Evolutionary conservation across 306 rosid genomes (phyloP).

Genomic region (Psophocarpus tetragonolobus): DNA sequence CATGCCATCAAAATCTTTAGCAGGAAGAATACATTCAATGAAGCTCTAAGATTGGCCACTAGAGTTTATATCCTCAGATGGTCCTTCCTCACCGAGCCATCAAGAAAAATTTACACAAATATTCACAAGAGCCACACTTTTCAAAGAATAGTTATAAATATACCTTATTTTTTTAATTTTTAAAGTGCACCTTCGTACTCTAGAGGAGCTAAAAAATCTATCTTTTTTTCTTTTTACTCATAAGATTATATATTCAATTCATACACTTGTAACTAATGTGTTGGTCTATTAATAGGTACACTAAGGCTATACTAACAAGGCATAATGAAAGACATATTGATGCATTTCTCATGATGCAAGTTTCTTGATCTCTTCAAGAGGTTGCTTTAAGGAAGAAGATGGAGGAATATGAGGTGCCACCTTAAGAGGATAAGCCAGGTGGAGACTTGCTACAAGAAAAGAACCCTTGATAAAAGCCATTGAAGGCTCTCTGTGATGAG

Average conservation of each 20-base stretch:
- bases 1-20: constrained; percentile 93
- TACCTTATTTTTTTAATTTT: not conserved
- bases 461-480: no score
- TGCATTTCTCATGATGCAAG: no score
- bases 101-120: constrained; percentile 35
- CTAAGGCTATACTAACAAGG: no score
- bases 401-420: no score
- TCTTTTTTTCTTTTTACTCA: not conserved
- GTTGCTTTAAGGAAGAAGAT: no score
- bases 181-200: not conserved
- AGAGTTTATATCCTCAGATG: constrained; percentile 80
- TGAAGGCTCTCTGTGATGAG: no score
- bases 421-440: no score
- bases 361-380: no score
- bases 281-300: no score
- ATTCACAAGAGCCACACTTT: not conserved
- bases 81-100: constrained; percentile 95
- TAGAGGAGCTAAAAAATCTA: not conserved
- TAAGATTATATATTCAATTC: not conserved
- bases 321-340: no score
- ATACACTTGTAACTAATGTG: no score
- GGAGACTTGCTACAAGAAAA: no score
- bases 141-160: not conserved
- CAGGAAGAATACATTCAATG: constrained; percentile 96
- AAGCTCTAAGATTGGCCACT: constrained; percentile 88